Conservation (phyloP, 805 yeast species). For the Candida pini region DNA sequence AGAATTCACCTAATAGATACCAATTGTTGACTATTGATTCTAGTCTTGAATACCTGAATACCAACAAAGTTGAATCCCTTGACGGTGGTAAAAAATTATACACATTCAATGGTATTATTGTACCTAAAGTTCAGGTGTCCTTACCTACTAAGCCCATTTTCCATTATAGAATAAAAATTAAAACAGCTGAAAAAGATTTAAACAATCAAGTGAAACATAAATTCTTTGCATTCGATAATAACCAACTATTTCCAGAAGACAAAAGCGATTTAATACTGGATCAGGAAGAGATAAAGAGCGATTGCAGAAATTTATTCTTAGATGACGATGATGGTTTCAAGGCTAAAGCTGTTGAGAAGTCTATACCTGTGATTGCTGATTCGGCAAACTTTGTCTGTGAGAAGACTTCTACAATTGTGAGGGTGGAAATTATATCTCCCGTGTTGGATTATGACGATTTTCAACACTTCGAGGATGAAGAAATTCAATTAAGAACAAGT, state of each 20-base stretch:
- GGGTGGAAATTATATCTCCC: constrained; percentile 47
- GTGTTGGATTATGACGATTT: constrained; percentile 47
- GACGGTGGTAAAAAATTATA: constrained; percentile 11
- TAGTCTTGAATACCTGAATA: constrained; percentile 13
- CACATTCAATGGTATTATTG: constrained; percentile 22
- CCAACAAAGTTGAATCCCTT: constrained; percentile 8
- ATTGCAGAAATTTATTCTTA: constrained; percentile 1
- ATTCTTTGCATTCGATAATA: constrained; percentile 24
- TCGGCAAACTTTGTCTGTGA: constrained; percentile 42
- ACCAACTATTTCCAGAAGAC: constrained; percentile 22
- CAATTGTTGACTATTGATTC: constrained; percentile 33
- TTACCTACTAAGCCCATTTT: constrained; percentile 17
- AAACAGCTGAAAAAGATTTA: constrained; percentile 10
- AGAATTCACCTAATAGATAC: constrained; percentile 14
- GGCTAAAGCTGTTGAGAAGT: constrained; percentile 10
- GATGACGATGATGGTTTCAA: constrained; percentile 8
- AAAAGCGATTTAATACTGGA: constrained; percentile 16
- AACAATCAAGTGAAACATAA: constrained; percentile 16
- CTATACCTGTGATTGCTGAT: constrained; percentile 36
- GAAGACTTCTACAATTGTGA: constrained; percentile 39
- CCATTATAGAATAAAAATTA: constrained; percentile 26
- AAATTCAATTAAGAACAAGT: constrained; percentile 47
- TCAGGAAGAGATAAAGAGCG: constrained; percentile 1
- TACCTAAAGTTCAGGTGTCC: constrained; percentile 12
- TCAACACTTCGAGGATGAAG: constrained; percentile 39